Base-by-base conservation (phyloP, 1,284 basidiomycete genomes). In the Rhizopogon hawkerae region DNA sequence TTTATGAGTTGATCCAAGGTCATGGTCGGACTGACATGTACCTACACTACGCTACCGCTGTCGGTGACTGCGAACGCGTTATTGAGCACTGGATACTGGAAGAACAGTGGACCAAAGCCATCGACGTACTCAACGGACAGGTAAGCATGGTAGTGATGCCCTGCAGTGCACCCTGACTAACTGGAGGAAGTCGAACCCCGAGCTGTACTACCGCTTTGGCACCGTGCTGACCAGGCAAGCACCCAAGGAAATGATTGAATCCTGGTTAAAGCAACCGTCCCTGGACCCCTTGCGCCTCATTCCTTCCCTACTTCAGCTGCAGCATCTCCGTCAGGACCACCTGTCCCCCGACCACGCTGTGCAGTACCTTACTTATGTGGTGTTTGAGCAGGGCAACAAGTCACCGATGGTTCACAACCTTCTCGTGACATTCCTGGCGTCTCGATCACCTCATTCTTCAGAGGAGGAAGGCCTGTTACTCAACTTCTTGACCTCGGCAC, bases 11-110 rank as follows among this genome's bases (percentile, higher is more conserved):
- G 16, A 92, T 98, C 51, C 84, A 89, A 65, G 85, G 87, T 7
- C 95, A 98, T 62, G 96, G 95, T 0, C 79, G 94, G 35, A 89
- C 83, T 10, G 92, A 97, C 60, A 84, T 98, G 68, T 91, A 94
- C 57, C 76, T 98, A 3, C 88, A 91, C 64, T 98, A 85, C 62
- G 95, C 96, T 3, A 81, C 78, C 3, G 74, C 85, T 8, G 78
- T 93, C 38, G 86, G 88, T 9, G 94, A 98, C 64, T 77, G 79
- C 59, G 83, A 83, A 52, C 81, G 88, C 7, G 91, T 98, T 5
- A 79, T 95, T n/a, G 88, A 92, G 57, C 86, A 98, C 62, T 95
- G 91, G 83, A 75, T 98, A 38, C 75, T 89, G 43, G 89, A 95
- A 65, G 91, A 94, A 64, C 77, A 92, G 51, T 99, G 95, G 95